Conservation (phyloP, 768 basidiomycete genomes). For the Collybia sordida region DNA sequence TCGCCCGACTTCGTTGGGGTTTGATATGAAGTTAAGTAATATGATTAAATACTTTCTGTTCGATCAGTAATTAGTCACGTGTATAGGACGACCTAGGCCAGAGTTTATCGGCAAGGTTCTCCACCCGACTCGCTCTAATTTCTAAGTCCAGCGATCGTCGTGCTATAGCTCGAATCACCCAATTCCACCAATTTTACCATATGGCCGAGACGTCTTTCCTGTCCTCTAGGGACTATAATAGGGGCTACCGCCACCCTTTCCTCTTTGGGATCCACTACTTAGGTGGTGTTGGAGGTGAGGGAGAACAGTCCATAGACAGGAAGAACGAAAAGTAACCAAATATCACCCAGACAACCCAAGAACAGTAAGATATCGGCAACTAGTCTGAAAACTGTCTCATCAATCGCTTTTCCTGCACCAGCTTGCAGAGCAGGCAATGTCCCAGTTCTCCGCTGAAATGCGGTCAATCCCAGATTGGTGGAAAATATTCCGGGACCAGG, state of each 20-base stretch:
- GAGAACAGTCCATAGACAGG: neutral
- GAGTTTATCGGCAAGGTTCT: neutral
- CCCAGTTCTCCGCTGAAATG: conserved; percentile 42
- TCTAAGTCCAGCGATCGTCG: neutral
- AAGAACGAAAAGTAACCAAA: neutral
- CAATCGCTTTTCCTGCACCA: conserved; percentile 14
- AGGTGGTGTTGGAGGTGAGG: conserved; percentile 45
- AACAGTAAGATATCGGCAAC: conserved; percentile 33
- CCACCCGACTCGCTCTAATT: neutral
- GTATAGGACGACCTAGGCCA: neutral
- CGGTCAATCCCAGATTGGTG: conserved; percentile 42
- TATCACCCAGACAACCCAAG: conserved; percentile 39
- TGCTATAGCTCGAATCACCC: neutral
- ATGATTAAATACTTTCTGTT: neutral
- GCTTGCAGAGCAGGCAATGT: conserved; percentile 53
- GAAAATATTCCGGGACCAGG: conserved; percentile 24
- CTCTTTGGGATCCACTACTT: conserved; percentile 40
- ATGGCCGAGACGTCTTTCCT: neutral
- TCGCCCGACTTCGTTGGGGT: too few species aligned
- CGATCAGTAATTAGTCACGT: neutral
- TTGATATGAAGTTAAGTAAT: too few species aligned
- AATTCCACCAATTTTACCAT: neutral
- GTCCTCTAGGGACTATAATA: conserved; percentile 20
- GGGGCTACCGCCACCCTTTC: conserved; percentile 52
- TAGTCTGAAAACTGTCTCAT: neutral